A percentile compares a stretch with the other conserved stretches of the same genome.
phyloP scores from a whole-genome alignment of 768 basidiomycete genomes.

The Russula olivacea region DNA sequence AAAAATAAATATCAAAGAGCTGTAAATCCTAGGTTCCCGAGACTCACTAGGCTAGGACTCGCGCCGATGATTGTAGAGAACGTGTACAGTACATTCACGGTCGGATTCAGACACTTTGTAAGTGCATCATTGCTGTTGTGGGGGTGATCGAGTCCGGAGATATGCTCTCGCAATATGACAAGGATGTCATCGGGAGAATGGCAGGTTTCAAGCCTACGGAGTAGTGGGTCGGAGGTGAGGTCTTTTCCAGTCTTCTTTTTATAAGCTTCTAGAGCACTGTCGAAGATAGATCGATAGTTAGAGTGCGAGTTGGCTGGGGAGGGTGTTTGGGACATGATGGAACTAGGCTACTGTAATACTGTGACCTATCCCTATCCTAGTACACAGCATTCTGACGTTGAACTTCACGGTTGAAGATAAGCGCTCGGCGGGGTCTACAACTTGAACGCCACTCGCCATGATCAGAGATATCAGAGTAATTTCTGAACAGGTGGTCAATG shows the following conservation, averaged over 20 bases:
- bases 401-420: too few species aligned
- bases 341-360: neutral
- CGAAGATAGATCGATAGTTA: neutral
- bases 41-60: neutral
- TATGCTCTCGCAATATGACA: neutral
- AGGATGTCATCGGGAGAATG: neutral
- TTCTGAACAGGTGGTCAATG: too few species aligned
- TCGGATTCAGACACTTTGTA: neutral
- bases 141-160: neutral
- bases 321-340: neutral
- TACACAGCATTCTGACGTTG: too few species aligned
- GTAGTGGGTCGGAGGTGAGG: neutral
- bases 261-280: neutral
- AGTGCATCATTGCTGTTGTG: too few species aligned
- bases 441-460: too few species aligned
- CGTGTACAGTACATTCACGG: neutral
- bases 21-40: neutral
- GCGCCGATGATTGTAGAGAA: neutral
- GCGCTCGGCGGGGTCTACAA: neutral
- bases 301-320: neutral
- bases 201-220: neutral
- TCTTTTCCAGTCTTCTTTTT: constrained; percentile 1
- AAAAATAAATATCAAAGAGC: neutral
- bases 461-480: too few species aligned
- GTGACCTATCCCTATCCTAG: too few species aligned